Evolutionary conservation across 1,284 basidiomycete genomes (phyloP).

Genomic region (Xerocomus amazonicus): DNA sequence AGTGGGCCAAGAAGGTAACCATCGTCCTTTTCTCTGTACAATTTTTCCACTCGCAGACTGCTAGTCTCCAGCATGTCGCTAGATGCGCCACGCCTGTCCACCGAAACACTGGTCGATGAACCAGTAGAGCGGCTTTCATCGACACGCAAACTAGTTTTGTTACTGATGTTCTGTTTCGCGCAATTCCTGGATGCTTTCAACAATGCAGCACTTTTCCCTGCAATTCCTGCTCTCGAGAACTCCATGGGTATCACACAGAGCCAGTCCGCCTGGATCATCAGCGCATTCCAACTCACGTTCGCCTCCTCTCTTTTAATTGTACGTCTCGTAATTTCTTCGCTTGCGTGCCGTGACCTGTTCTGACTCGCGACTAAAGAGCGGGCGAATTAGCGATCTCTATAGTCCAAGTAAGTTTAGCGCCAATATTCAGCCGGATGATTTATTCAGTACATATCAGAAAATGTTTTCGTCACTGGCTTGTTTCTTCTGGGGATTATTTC

Average conservation of each 20-base stretch:
- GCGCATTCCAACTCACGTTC: slow-evolving; percentile 43
- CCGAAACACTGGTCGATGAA: slow-evolving; percentile 26
- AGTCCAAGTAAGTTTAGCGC: slow-evolving; percentile 21
- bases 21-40: no score
- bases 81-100: slow-evolving; percentile 9
- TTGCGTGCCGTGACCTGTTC: slow-evolving; percentile 2
- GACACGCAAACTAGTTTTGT: slow-evolving; percentile 32
- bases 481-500: slow-evolving; percentile 37
- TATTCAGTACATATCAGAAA: slow-evolving; percentile 16
- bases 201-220: slow-evolving; percentile 45
- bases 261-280: slow-evolving; percentile 35
- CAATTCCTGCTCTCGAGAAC: slow-evolving; percentile 33
- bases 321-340: slow-evolving; percentile 18
- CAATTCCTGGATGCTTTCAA: slow-evolving; percentile 49
- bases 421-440: neutral
- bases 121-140: slow-evolving; percentile 15
- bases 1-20: neutral
- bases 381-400: slow-evolving; percentile 33
- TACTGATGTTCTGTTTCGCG: slow-evolving; percentile 44
- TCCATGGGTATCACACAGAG: slow-evolving; percentile 59
- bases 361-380: slow-evolving; percentile 26
- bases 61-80: slow-evolving; percentile 18
- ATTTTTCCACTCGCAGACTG: neutral
- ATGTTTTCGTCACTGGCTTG: slow-evolving; percentile 31
- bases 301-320: slow-evolving; percentile 42